phyloP scores from a whole-genome alignment of 306 rosid species.

The Delonix regia region DNA sequence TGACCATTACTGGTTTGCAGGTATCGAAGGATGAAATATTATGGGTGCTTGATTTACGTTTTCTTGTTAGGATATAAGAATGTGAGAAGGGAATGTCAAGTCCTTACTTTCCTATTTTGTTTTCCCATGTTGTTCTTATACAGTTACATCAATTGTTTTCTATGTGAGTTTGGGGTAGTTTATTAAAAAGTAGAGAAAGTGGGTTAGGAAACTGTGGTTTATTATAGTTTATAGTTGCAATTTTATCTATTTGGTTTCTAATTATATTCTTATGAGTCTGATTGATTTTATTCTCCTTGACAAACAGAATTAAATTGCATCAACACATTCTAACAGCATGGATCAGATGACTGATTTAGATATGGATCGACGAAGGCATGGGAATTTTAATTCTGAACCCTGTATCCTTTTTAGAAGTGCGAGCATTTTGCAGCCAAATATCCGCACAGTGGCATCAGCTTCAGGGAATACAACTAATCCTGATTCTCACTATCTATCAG shows the following conservation, averaged over 20 bases:
- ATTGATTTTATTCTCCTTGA: conserved; percentile 32
- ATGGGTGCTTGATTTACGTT: conserved; percentile 3
- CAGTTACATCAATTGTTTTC: background rate
- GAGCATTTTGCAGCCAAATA: conserved; percentile 57
- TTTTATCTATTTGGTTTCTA: conserved; percentile 4
- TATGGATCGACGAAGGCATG: conserved; percentile 71
- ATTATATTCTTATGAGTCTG: conserved; percentile 23
- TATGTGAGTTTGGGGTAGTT: background rate
- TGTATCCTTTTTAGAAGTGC: conserved; percentile 54
- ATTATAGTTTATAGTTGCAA: background rate
- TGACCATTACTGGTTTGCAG: conserved; percentile 6
- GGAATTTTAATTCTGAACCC: conserved; percentile 62
- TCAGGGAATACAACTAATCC: conserved; percentile 60
- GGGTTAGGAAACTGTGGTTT: background rate
- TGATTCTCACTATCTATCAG: conserved; percentile 65
- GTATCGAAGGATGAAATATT: background rate
- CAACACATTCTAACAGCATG: conserved; percentile 45
- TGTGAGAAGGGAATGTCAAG: background rate
- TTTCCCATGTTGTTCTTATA: background rate
- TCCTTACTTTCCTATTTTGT: background rate
- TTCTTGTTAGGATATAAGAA: background rate
- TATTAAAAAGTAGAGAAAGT: background rate
- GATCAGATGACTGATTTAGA: conserved; percentile 72
- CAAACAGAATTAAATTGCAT: conserved; percentile 47
- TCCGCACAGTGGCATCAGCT: conserved; percentile 55